A percentile compares a stretch with the other conserved stretches of the same genome.
phyloP scores from a whole-genome alignment of 306 rosid species.

The Canavalia ensiformis region DNA sequence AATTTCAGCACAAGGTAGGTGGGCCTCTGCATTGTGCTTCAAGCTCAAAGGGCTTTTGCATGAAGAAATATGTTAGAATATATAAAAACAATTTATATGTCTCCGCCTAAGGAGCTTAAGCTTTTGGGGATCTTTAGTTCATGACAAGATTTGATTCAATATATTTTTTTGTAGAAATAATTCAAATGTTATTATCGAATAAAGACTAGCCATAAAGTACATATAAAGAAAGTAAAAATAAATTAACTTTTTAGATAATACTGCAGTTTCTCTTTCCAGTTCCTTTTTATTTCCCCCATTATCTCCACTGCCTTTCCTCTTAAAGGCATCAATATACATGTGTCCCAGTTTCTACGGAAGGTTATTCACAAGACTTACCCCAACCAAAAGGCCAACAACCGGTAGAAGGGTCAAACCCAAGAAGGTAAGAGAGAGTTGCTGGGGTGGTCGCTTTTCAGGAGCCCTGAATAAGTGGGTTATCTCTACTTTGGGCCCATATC shows the following conservation, averaged over 20 bases:
- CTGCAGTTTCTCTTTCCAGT: slow-evolving; percentile 29
- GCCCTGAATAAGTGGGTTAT: slow-evolving; percentile 85
- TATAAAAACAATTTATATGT: neutral
- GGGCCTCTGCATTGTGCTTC: neutral
- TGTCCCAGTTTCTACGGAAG: slow-evolving; percentile 11
- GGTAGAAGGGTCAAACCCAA: slow-evolving; percentile 84
- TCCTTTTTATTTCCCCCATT: slow-evolving; percentile 7
- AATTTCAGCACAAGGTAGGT: neutral
- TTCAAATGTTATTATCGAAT: neutral
- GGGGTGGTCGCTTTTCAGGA: slow-evolving; percentile 93
- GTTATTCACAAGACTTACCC: slow-evolving; percentile 70
- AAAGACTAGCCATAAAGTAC: slow-evolving; percentile 12
- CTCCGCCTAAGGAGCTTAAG: neutral
- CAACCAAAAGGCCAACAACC: slow-evolving; percentile 79
- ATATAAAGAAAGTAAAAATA: slow-evolving; percentile 14
- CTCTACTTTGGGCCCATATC: slow-evolving; percentile 90
- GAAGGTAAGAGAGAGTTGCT: slow-evolving; percentile 83
- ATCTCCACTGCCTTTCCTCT: slow-evolving; percentile 15
- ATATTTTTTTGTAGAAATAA: neutral
- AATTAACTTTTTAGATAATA: neutral
- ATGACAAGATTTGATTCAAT: neutral
- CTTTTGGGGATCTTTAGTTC: neutral
- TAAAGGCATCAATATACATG: slow-evolving; percentile 8
- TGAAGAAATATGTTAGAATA: neutral
- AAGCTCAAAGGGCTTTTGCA: neutral